Conservation (phyloP, 106 monocot genomes). For the Phalaenopsis aphrodite region DNA sequence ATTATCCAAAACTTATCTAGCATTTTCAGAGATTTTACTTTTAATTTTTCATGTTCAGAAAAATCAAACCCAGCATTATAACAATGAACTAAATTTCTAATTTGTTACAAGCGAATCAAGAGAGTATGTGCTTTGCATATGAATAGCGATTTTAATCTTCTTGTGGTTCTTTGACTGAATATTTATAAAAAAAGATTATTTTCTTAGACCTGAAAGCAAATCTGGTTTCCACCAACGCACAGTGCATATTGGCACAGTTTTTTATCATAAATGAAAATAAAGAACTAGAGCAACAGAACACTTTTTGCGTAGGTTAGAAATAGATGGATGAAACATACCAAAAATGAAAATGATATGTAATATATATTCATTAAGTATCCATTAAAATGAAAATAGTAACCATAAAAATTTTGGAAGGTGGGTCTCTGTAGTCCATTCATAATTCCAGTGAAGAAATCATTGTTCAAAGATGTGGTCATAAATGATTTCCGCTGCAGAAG, state of each 20-base stretch:
- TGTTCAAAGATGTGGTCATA: too few relatives aligned
- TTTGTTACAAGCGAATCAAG: background rate
- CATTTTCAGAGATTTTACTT: too few relatives aligned
- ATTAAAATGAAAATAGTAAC: background rate
- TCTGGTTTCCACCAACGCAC: background rate
- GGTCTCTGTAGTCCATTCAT: background rate
- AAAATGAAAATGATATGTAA: background rate
- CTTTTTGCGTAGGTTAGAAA: background rate
- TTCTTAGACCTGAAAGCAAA: background rate
- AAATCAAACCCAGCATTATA: too few relatives aligned
- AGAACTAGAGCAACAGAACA: background rate
- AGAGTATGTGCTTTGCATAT: background rate
- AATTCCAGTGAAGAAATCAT: background rate
- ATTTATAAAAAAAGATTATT: background rate
- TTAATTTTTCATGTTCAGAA: too few relatives aligned
- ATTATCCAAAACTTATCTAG: too few relatives aligned
- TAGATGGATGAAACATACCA: background rate
- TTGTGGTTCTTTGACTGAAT: background rate
- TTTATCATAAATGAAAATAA: background rate
- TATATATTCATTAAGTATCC: background rate
- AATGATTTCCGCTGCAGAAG: background rate
- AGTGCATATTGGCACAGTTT: background rate
- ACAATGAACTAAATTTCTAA: background rate
- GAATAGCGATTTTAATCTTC: background rate
- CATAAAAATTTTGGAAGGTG: background rate